A percentile compares a stretch with the other conserved stretches of the same genome.
These are phyloP conservation scores for Pyrenochaeta sp. DNA, from an alignment of 2,329 filamentous ascomycete genomes.

Conservation along the genomic window DNA sequence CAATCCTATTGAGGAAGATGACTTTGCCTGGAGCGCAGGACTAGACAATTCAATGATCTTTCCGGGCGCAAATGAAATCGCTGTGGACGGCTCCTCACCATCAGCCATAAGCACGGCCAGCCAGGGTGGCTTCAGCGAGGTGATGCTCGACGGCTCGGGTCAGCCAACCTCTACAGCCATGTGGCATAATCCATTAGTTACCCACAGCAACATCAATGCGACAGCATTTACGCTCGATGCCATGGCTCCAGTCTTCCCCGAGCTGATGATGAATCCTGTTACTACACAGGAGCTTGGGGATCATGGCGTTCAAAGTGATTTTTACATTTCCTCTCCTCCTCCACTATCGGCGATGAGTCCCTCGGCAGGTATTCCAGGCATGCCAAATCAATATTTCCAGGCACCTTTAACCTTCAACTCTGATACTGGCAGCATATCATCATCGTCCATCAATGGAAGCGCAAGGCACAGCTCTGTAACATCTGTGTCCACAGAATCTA, in stretches of 20 bases:
- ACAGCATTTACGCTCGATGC: slow-evolving; percentile 80
- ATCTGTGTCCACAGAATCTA: slow-evolving; percentile 69
- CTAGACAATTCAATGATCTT: slow-evolving; percentile 73
- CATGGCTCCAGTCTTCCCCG: slow-evolving; percentile 76
- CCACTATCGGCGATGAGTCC: slow-evolving; percentile 78
- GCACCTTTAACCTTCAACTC: slow-evolving; percentile 74
- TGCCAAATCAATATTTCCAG: slow-evolving; percentile 68
- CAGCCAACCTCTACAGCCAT: slow-evolving; percentile 48
- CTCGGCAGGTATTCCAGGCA: slow-evolving; percentile 70
- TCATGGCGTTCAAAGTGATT: slow-evolving; percentile 73
- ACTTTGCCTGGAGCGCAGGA: slow-evolving; percentile 86
- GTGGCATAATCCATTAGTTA: slow-evolving; percentile 63
- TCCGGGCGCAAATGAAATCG: slow-evolving; percentile 73
- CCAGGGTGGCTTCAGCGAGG: slow-evolving; percentile 88
- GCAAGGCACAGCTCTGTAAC: slow-evolving; percentile 67
- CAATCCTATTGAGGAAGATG: slow-evolving; percentile 72
- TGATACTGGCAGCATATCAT: slow-evolving; percentile 69
- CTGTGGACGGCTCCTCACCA: slow-evolving; percentile 91
- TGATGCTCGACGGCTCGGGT: slow-evolving; percentile 79
- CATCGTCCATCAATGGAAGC: slow-evolving; percentile 75
- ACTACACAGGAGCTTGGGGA: slow-evolving; percentile 79
- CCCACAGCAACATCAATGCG: slow-evolving; percentile 70
- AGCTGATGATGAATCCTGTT: slow-evolving; percentile 71
- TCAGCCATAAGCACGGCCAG: slow-evolving; percentile 96
- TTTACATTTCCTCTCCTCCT: slow-evolving; percentile 81